Conservation (phyloP, 2,329 filamentous ascomycete species). For the Colletotrichum neosansevieriae region DNA sequence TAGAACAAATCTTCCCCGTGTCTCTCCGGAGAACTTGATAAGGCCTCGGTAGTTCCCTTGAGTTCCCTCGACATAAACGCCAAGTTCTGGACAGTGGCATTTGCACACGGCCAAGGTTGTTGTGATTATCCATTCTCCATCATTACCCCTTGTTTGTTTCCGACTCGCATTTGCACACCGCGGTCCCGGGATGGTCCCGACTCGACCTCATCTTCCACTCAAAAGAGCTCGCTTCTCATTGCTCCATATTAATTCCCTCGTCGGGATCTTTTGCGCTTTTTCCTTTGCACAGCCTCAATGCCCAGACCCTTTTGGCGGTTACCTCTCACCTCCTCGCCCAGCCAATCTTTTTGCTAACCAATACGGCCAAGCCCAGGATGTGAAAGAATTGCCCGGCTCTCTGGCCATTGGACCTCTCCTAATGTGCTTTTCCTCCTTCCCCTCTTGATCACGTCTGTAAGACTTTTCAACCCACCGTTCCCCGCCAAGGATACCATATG, state of each 20-base stretch:
- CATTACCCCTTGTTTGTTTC: conserved; percentile 18
- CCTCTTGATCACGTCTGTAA: conserved; percentile 29
- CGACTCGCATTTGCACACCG: conserved; percentile 18
- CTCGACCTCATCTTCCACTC: conserved; percentile 23
- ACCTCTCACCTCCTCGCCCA: conserved; percentile 29
- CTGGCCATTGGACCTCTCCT: conserved; percentile 18
- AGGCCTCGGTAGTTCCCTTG: conserved; percentile 32
- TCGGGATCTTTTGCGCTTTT: conserved; percentile 37
- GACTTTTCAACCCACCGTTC: conserved; percentile 22
- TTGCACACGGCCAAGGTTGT: conserved; percentile 5
- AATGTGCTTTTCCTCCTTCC: conserved; percentile 32
- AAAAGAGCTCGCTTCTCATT: conserved; percentile 30
- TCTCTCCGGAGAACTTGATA: conserved; percentile 10
- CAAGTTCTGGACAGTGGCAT: conserved; percentile 24
- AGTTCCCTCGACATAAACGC: conserved; percentile 9
- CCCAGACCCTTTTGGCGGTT: conserved; percentile 35
- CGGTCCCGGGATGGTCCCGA: conserved; percentile 33
- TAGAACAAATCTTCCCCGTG: background rate
- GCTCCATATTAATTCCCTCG: conserved; percentile 38
- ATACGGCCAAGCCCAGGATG: conserved; percentile 24
- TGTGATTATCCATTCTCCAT: conserved; percentile 26
- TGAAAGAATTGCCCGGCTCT: conserved; percentile 23
- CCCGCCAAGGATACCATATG: conserved; percentile 29
- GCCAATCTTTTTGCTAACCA: conserved; percentile 35
- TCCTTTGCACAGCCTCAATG: conserved; percentile 40